These are phyloP conservation scores for Aspergillus viridinutans DNA, from an alignment of 2,329 filamentous ascomycete species.

Conservation along the genomic window DNA sequence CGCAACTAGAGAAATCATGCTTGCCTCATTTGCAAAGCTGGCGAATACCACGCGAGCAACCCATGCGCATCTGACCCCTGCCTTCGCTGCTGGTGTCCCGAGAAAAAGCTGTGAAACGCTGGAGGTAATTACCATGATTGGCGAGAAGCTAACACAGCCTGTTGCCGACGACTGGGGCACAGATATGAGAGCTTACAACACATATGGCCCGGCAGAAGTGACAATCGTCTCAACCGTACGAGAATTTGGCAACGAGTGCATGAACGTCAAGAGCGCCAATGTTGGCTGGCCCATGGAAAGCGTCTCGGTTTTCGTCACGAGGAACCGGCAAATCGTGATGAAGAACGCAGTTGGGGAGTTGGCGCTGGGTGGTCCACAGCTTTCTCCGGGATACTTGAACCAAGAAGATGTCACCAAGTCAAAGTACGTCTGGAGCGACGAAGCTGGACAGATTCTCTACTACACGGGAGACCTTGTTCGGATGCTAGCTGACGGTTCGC, in stretches of 20 bases:
- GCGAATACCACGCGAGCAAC: constrained; percentile 24
- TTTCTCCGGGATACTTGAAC: constrained; percentile 29
- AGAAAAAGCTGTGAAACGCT: constrained; percentile 26
- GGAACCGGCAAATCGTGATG: constrained; percentile 20
- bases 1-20: constrained; percentile 24
- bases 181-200: constrained; percentile 33
- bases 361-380: constrained; percentile 26
- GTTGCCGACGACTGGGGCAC: constrained; percentile 38
- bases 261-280: constrained; percentile 24
- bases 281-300: constrained; percentile 30
- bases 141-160: constrained; percentile 29
- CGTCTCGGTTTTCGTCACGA: constrained; percentile 28
- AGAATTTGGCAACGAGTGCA: constrained; percentile 24
- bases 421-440: constrained; percentile 29
- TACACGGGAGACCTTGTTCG: constrained; percentile 32
- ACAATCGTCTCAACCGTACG: constrained; percentile 31
- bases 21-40: constrained; percentile 24
- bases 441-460: constrained; percentile 23
- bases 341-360: constrained; percentile 27
- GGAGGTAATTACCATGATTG: constrained; percentile 32
- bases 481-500: constrained; percentile 21
- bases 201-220: constrained; percentile 39
- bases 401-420: constrained; percentile 25
- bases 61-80: constrained; percentile 29
- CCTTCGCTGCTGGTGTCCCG: constrained; percentile 28